Evolutionary conservation across 2,329 filamentous ascomycete genomes (phyloP).

Genomic region (Ophiostoma perfectum): DNA sequence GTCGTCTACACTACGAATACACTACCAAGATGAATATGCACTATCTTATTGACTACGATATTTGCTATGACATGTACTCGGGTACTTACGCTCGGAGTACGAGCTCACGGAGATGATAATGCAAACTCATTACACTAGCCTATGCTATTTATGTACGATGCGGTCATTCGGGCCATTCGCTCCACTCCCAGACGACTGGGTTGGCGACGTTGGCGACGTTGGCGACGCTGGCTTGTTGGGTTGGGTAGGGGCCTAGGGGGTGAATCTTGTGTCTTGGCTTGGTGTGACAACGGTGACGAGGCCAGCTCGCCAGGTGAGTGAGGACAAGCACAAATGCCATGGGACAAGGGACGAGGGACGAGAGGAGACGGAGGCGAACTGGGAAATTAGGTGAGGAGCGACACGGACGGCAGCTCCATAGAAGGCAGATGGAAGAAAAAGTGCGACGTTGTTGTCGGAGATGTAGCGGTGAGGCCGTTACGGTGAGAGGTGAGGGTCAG

Average conservation of each 20-base stretch:
- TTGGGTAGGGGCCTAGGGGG: too few relatives aligned
- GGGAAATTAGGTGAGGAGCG: neutral
- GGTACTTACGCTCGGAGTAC: neutral
- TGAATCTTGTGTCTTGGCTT: too few relatives aligned
- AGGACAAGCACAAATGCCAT: too few relatives aligned
- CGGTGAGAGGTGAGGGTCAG: neutral
- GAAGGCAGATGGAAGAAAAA: neutral
- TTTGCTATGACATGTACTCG: too few relatives aligned
- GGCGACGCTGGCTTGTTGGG: too few relatives aligned
- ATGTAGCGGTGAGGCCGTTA: slow-evolving; percentile 12
- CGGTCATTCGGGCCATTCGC: neutral
- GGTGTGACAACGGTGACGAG: too few relatives aligned
- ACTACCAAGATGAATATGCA: too few relatives aligned
- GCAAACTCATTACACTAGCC: neutral
- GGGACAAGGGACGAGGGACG: too few relatives aligned
- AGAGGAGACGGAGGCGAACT: neutral
- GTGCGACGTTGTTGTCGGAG: slow-evolving; percentile 8
- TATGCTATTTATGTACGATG: neutral
- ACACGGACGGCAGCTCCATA: neutral
- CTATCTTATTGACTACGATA: too few relatives aligned
- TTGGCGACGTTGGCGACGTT: neutral
- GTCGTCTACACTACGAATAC: neutral
- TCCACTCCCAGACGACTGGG: neutral
- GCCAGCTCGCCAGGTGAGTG: too few relatives aligned
- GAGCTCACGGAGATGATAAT: neutral